A percentile compares a stretch with the other conserved stretches of the same genome.
phyloP scores from a whole-genome alignment of 345 rosid species.

The Nasturtium officinale region DNA sequence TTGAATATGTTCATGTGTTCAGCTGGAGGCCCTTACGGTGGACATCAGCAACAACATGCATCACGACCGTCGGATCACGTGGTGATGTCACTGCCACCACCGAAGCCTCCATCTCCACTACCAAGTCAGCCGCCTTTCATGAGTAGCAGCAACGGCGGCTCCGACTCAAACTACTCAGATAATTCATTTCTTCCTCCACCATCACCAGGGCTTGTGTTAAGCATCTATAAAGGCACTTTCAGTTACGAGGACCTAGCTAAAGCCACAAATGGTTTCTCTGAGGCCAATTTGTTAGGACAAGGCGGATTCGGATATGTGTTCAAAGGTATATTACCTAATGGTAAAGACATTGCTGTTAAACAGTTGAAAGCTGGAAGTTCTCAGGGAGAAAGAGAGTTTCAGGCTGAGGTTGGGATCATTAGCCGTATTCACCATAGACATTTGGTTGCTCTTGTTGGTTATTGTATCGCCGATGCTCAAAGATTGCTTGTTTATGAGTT shows the following conservation, averaged over 20 bases:
- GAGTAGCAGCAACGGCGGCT: slow-evolving; percentile 63
- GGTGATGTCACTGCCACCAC: slow-evolving; percentile 34
- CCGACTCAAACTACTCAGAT: slow-evolving; percentile 61
- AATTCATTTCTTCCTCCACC: slow-evolving; percentile 53
- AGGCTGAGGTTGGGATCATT: slow-evolving; percentile 69
- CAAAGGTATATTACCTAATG: slow-evolving; percentile 60
- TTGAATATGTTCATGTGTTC: slow-evolving; percentile 15
- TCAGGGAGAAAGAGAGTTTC: slow-evolving; percentile 70
- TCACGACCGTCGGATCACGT: slow-evolving; percentile 48
- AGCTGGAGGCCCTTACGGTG: slow-evolving; percentile 59
- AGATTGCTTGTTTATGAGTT: slow-evolving; percentile 77
- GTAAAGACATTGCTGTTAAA: slow-evolving; percentile 65
- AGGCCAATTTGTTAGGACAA: slow-evolving; percentile 64
- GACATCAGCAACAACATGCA: slow-evolving; percentile 61
- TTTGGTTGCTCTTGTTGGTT: slow-evolving; percentile 73
- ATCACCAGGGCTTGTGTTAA: slow-evolving; percentile 54
- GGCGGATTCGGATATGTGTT: slow-evolving; percentile 73
- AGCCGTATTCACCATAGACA: slow-evolving; percentile 70
- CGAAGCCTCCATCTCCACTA: slow-evolving; percentile 33
- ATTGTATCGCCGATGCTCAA: slow-evolving; percentile 54
- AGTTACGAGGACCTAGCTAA: slow-evolving; percentile 55
- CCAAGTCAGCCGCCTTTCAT: slow-evolving; percentile 43
- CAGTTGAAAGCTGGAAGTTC: slow-evolving; percentile 62
- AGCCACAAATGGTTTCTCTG: slow-evolving; percentile 71
- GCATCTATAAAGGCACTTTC: slow-evolving; percentile 61